Percentiles rank a stretch among this genome's conserved stretches.
Conservation (phyloP, 2,329 filamentous ascomycete species). For the Proliferodiscus dingleyae region DNA sequence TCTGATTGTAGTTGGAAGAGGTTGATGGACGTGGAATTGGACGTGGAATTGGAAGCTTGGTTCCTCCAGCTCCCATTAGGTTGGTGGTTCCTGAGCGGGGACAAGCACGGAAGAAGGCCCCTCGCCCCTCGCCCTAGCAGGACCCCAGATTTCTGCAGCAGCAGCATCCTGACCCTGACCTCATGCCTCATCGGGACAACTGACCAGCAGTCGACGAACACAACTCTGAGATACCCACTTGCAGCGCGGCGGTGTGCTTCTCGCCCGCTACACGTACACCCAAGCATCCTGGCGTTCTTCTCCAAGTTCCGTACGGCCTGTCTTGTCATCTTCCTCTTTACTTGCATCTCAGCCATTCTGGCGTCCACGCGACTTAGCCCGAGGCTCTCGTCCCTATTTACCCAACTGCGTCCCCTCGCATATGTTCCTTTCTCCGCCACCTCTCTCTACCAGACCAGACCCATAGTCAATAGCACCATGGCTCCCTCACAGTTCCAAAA, state of each 20-base stretch:
- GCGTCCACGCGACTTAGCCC: conserved; percentile 45
- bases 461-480: conserved; percentile 53
- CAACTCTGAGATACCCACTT: not conserved
- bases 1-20: too few relatives aligned
- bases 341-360: conserved; percentile 57
- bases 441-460: conserved; percentile 6
- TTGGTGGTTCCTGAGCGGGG: too few relatives aligned
- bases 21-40: too few relatives aligned
- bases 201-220: not conserved
- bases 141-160: too few relatives aligned
- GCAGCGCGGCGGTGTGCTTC: conserved; percentile 2
- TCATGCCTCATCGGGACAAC: too few relatives aligned
- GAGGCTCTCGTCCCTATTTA: conserved; percentile 54
- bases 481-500: conserved; percentile 62
- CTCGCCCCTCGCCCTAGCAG: too few relatives aligned
- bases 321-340: conserved; percentile 51
- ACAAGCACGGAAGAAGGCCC: too few relatives aligned
- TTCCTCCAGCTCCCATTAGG: too few relatives aligned
- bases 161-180: too few relatives aligned
- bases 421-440: conserved; percentile 8
- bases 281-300: conserved; percentile 36
- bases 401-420: conserved; percentile 43
- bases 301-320: conserved; percentile 33
- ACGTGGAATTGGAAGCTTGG: too few relatives aligned
- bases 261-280: not conserved